Conservation (phyloP, 768 basidiomycete genomes). For the Rubroboletus satanas region DNA sequence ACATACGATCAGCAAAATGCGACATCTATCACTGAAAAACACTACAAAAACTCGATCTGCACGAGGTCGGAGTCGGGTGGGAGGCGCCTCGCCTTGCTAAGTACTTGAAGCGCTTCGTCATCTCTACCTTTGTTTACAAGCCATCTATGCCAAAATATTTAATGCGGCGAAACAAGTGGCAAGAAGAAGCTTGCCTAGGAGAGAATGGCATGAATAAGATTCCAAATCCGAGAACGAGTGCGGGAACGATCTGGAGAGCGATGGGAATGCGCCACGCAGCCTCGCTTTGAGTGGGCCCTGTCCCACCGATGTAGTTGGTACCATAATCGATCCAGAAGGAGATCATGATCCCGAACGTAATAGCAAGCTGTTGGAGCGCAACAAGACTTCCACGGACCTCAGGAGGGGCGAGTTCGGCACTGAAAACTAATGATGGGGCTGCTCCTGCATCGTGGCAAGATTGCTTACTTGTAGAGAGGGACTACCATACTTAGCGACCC, state of each 20-base stretch:
- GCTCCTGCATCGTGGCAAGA: not conserved
- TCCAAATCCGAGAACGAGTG: conserved; percentile 63
- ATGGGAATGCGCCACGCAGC: conserved; percentile 77
- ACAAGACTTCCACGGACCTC: conserved; percentile 81
- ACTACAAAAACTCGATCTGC: conserved; percentile 70
- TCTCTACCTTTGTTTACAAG: conserved; percentile 75
- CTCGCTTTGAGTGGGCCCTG: conserved; percentile 50
- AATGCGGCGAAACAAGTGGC: not conserved
- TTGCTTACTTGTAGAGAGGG: conserved; percentile 61
- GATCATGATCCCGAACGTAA: conserved; percentile 76
- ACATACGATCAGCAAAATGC: not conserved
- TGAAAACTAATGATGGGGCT: not conserved
- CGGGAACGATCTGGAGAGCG: conserved; percentile 71
- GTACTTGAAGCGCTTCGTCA: conserved; percentile 63
- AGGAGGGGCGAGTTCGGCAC: conserved; percentile 64
- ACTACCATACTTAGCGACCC: conserved; percentile 83
- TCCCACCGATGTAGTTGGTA: conserved; percentile 71
- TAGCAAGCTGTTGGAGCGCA: conserved; percentile 77
- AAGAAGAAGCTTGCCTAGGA: conserved; percentile 47
- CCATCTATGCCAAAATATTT: conserved; percentile 42
- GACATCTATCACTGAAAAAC: conserved; percentile 9
- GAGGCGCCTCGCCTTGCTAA: conserved; percentile 55
- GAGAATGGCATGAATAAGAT: conserved; percentile 79
- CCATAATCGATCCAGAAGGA: conserved; percentile 47
- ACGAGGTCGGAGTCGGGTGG: conserved; percentile 60